These are phyloP conservation scores for Papilionanthe hybrid DNA, from an alignment of 116 monocot genomes.

Conservation along the genomic window DNA sequence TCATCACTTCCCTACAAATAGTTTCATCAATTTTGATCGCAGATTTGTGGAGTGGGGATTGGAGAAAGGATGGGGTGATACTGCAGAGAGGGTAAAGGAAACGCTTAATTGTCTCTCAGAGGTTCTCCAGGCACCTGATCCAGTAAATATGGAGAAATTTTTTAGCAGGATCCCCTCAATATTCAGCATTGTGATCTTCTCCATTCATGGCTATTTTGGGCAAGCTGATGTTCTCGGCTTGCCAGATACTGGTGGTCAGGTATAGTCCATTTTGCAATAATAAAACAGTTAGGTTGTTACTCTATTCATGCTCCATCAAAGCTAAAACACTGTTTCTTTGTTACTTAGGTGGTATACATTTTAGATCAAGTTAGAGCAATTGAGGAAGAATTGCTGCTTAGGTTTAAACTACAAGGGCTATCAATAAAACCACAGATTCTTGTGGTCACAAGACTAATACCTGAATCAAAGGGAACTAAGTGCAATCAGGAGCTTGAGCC, in stretches of 20 bases:
- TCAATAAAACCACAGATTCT: slow-evolving; percentile 63
- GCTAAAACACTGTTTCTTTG: background rate
- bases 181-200: slow-evolving; percentile 77
- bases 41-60: slow-evolving; percentile 91
- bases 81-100: slow-evolving; percentile 61
- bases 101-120: slow-evolving; percentile 67
- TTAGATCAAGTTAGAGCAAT: slow-evolving; percentile 72
- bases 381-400: slow-evolving; percentile 64
- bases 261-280: slow-evolving; percentile 5
- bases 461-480: slow-evolving; percentile 81
- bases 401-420: slow-evolving; percentile 70
- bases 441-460: slow-evolving; percentile 89
- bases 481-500: slow-evolving; percentile 82
- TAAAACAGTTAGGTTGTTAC: background rate
- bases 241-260: slow-evolving; percentile 94
- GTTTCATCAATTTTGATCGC: background rate
- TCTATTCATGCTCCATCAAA: background rate
- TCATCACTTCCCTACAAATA: background rate
- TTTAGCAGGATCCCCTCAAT: slow-evolving; percentile 59
- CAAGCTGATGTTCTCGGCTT: slow-evolving; percentile 87
- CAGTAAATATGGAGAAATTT: slow-evolving; percentile 65
- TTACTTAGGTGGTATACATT: slow-evolving; percentile 57
- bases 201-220: slow-evolving; percentile 83
- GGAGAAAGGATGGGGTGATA: slow-evolving; percentile 93
- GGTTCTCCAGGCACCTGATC: slow-evolving; percentile 83